Evolutionary conservation across 2,329 filamentous ascomycete genomes (phyloP).

Genomic region (Macrophomina pseudophaseolina): DNA sequence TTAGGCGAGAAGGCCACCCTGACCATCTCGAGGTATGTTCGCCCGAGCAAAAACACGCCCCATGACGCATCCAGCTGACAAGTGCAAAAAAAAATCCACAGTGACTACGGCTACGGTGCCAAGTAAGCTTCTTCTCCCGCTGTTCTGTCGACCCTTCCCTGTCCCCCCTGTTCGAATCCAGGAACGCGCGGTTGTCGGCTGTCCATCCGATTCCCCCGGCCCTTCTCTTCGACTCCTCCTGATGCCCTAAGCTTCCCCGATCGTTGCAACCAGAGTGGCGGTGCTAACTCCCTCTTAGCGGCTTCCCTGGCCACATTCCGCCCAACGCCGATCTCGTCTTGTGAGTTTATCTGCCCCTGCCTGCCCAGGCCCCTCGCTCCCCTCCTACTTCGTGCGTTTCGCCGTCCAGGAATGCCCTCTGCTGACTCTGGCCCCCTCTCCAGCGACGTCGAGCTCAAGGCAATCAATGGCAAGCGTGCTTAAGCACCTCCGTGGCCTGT

Average conservation of each 20-base stretch:
- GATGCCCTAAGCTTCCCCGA: slow-evolving; percentile 18
- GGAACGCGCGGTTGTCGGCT: slow-evolving; percentile 16
- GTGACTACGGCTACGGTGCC: slow-evolving; percentile 45
- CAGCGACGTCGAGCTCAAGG: slow-evolving; percentile 73
- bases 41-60: slow-evolving; percentile 16
- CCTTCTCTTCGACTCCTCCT: slow-evolving; percentile 1
- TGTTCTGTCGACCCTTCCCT: neutral
- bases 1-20: slow-evolving; percentile 88
- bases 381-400: neutral
- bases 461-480: slow-evolving; percentile 59
- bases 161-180: slow-evolving; percentile 26
- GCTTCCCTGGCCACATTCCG: slow-evolving; percentile 80
- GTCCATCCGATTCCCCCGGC: neutral
- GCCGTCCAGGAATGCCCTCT: neutral
- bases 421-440: neutral
- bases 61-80: slow-evolving; percentile 28
- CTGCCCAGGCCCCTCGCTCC: neutral
- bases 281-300: slow-evolving; percentile 56
- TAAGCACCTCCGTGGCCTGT: slow-evolving; percentile 31
- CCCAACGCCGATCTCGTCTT: slow-evolving; percentile 78
- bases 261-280: slow-evolving; percentile 14
- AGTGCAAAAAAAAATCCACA: slow-evolving; percentile 25
- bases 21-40: slow-evolving; percentile 74
- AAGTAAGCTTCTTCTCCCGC: slow-evolving; percentile 36
- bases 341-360: slow-evolving; percentile 57